Evolutionary conservation across 371 early-diverging fungal species (phyloP).

Genomic region (Mycotypha africana): DNA sequence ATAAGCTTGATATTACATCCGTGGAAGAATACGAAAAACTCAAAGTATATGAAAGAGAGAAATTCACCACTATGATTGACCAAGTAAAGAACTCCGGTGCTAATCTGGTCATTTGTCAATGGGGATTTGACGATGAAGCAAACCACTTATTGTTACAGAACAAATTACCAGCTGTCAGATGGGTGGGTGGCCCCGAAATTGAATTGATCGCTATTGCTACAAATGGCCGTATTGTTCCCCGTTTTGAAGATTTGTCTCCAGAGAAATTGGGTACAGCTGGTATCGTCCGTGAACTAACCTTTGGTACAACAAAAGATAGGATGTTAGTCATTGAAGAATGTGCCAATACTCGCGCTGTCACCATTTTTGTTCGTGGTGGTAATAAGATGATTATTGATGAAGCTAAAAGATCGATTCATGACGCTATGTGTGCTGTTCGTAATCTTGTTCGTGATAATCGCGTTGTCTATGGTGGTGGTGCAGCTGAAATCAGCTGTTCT

Average conservation of each 20-base stretch:
- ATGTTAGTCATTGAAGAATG: slow-evolving; percentile 99
- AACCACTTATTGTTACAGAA: slow-evolving; percentile 99
- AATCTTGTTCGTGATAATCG: slow-evolving; percentile 96
- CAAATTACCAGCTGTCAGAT: slow-evolving; percentile 98
- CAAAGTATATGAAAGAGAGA: slow-evolving; percentile 93
- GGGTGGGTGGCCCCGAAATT: slow-evolving; percentile 99
- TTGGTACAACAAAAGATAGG: slow-evolving; percentile 98
- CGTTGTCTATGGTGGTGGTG: slow-evolving; percentile 99
- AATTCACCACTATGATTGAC: slow-evolving; percentile 97
- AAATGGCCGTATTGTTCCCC: slow-evolving; percentile 98
- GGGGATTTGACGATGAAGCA: slow-evolving; percentile 99
- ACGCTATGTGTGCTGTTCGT: slow-evolving; percentile 99
- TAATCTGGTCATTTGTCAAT: slow-evolving; percentile 99
- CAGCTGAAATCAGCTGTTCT: slow-evolving; percentile 96
- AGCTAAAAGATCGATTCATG: slow-evolving; percentile 98
- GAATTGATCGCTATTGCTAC: slow-evolving; percentile 99
- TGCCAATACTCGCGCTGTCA: slow-evolving; percentile 97
- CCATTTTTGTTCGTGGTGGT: slow-evolving; percentile 98
- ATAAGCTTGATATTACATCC: slow-evolving; percentile 96
- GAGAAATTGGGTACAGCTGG: slow-evolving; percentile 96
- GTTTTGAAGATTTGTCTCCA: slow-evolving; percentile 95
- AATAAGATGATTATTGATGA: slow-evolving; percentile 99
- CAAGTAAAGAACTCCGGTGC: slow-evolving; percentile 97
- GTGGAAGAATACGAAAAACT: slow-evolving; percentile 98
- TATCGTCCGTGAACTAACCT: slow-evolving; percentile 88